A percentile compares a stretch with the other conserved stretches of the same genome.
Conservation (phyloP, 23 red algal genomes). For the Gracilaria vermiculophylla region DNA sequence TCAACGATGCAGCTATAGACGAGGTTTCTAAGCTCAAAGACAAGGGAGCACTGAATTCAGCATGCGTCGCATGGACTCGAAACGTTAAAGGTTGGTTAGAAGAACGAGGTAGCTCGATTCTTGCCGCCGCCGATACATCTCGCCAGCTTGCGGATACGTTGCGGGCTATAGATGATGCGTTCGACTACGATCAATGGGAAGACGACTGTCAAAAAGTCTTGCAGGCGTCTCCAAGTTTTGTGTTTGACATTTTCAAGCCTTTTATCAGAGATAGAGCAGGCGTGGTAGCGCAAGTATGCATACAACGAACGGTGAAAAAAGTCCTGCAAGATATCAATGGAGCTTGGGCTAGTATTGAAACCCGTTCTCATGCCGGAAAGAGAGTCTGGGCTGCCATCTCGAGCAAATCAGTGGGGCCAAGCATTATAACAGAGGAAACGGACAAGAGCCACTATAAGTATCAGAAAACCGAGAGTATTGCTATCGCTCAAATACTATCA, state of each 20-base stretch:
- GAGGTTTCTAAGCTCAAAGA: conserved; percentile 19
- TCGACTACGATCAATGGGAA: conserved; percentile 37
- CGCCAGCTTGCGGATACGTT: conserved; percentile 52
- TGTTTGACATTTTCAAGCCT: conserved; percentile 56
- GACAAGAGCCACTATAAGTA: background rate
- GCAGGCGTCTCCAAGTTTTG: conserved; percentile 19
- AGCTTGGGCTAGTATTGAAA: conserved; percentile 23
- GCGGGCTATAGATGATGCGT: conserved; percentile 32
- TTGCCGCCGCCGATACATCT: conserved; percentile 35
- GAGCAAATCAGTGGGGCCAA: conserved; percentile 8
- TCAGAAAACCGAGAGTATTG: background rate
- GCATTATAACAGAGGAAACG: background rate
- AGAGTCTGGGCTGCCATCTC: conserved; percentile 40
- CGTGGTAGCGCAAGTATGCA: conserved; percentile 25
- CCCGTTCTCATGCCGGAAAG: conserved; percentile 19
- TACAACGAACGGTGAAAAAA: conserved; percentile 33
- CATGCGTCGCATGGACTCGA: conserved; percentile 8
- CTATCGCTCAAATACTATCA: conserved; percentile 19
- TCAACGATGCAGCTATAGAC: conserved; percentile 2
- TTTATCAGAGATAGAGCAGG: conserved; percentile 54
- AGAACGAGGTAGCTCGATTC: conserved; percentile 40
- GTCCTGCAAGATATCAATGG: conserved; percentile 30
- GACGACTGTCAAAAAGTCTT: conserved; percentile 39
- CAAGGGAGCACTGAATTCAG: background rate
- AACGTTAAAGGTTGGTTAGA: conserved; percentile 31